Base-by-base conservation (phyloP, 176 grass and related monocot genomes). In the Lolium multiflorum region DNA sequence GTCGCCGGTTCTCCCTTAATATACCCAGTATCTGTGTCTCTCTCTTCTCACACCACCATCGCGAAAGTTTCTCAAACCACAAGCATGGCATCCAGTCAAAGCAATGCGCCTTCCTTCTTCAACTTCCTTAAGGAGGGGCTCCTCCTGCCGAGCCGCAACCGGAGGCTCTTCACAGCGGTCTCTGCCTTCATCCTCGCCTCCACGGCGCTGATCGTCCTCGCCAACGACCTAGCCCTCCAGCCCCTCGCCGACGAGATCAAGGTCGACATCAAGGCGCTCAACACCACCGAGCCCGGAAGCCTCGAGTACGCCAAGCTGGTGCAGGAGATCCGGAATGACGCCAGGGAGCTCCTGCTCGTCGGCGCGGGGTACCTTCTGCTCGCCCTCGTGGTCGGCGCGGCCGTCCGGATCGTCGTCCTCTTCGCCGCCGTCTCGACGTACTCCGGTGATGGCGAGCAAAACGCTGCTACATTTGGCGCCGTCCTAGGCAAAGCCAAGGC, bases 131-230 rank as follows among this genome's bases (percentile, higher is more conserved):
- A 80, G 2, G 77, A 87, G 73, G 85, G 77, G 26, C 12, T 80
- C 20, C 67, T 81, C 18, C 67, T 87, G 43, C 85, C 77, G 1
- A 38, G 7, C 78, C 77, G 78, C 85, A 81, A 74, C 85, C 18
- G 18, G 55, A 73, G 55, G 11, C 55, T 81, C 55, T 87, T 81
- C 56, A 0, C 7, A 3, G 26, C 5, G 13, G 20, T 87, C 25
- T 81, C 35, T 1, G 17, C 22, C 9, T 4, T 74, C 41, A 16
- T 51, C 8, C 18, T 49, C 20, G 66, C 12, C 67, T 25, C 67
- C 26, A 61, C 55, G 4, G 13, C 43, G 28, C 16, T 87, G 1
- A 11, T 87, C 16, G 13, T 81, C 24, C 17, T 87, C 3, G 13
- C 1, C 54, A 18, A 20, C 6, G 18, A 73, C 8, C 41, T 87